A percentile compares a stretch with the other conserved stretches of the same genome.
phyloP scores from a whole-genome alignment of 257 asterid species.

The Solanum pennellii region DNA sequence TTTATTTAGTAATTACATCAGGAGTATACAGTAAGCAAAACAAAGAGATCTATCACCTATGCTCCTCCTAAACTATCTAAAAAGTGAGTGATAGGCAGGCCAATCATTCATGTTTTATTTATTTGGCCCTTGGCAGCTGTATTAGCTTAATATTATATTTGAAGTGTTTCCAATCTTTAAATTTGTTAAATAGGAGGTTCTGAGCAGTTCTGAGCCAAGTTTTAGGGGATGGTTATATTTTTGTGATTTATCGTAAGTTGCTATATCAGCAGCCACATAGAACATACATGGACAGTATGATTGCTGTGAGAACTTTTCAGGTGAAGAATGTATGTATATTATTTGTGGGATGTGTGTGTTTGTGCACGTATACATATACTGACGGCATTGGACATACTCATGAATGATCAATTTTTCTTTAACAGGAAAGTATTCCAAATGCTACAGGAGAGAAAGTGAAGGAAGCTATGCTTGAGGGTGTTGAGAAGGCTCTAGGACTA shows the following conservation, averaged over 20 bases:
- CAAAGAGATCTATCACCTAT: not conserved
- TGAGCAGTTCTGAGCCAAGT: not conserved
- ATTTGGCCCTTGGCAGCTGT: not conserved
- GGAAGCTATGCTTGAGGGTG: conserved; percentile 79
- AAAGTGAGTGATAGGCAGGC: not conserved
- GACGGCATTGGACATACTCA: not conserved
- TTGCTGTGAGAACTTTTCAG: not conserved
- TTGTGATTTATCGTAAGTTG: not conserved
- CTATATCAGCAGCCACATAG: not conserved
- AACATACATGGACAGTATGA: not conserved
- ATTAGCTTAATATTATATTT: not conserved
- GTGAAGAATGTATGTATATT: not conserved
- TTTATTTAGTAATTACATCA: not conserved
- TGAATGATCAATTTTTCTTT: not conserved
- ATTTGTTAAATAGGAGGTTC: not conserved
- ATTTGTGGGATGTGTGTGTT: not conserved
- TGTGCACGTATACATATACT: not conserved
- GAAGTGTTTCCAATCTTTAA: not conserved
- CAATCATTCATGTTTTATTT: not conserved
- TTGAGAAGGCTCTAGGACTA: conserved; percentile 73
- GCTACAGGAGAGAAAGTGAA: conserved; percentile 68
- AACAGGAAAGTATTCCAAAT: conserved; percentile 80
- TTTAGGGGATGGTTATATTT: not conserved
- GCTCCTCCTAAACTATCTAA: not conserved
- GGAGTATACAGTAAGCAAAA: not conserved